Evolutionary conservation across 2,329 filamentous ascomycete genomes (phyloP), one percentile per base, ranked within the genome.

Genomic region (Paramyrothecium roridum): DNA sequence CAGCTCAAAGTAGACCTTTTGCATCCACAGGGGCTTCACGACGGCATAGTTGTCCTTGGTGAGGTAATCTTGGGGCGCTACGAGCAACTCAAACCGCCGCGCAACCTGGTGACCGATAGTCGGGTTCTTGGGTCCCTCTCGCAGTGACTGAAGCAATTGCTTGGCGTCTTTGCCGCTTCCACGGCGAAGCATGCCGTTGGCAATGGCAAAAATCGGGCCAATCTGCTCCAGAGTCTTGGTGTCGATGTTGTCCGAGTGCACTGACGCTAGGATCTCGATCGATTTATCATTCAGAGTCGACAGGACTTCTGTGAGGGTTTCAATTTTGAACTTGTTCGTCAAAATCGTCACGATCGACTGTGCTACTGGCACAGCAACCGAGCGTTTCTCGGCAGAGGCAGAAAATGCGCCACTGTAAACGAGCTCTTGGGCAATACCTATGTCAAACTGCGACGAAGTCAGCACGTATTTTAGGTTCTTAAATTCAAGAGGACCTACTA

Each of bases 1-100:
- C 8, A 81, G 65, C 50, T 77, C 70, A 49, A 75, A 69, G 62
- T 81, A 82, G 2, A 77, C 67, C 65, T 79, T 80, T 56, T 83
- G 80, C 56, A 72, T 67, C 73, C 75, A 78, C 1, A 82, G 68
- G 3, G 74, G 74, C 58, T 75, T 77, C 33, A 78, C 66, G 2
- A 75, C 59, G 3, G 76, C 76, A 54, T 76, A 77, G 58, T 71
- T 73, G 4, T 76, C 72, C 49, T 74, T 67, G 17, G 65, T 67
- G 2, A 80, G 67, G 30, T 70, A 66, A 2, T 65, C 63, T 52
- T 75, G 74, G 4, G 73, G 68, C 3, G 71, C 69, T 46, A 79
- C 72, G 10, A 81, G 64, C 52, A 73, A 68, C 23, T 79, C 75
- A 17, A 81, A 62, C 1, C 72, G 70, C 4, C 72, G 70, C 1